These are phyloP conservation scores for Saccharomycopsis selenospora DNA, from an alignment of 805 yeast genomes.

Conservation along the genomic window DNA sequence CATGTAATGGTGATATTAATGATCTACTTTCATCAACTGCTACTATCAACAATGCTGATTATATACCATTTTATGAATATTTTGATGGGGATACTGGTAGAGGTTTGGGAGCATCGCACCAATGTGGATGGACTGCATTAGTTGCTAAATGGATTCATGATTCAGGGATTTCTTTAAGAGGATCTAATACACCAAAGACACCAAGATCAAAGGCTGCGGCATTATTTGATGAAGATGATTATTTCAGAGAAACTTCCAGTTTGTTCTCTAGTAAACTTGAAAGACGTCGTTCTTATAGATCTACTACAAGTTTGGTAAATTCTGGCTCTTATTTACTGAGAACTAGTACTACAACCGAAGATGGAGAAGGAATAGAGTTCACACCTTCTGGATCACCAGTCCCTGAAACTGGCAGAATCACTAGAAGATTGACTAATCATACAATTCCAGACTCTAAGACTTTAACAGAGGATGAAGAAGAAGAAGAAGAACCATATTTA, in stretches of 20 bases:
- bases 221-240: constrained; percentile 21
- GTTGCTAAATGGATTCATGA: constrained; percentile 90
- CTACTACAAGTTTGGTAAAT: constrained; percentile 60
- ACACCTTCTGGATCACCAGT: constrained; percentile 22
- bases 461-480: constrained; percentile 6
- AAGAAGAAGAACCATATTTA: not conserved
- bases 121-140: constrained; percentile 93
- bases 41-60: constrained; percentile 71
- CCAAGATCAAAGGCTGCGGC: constrained; percentile 20
- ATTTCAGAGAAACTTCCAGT: constrained; percentile 28
- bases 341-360: constrained; percentile 48
- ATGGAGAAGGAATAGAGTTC: too few species aligned
- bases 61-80: constrained; percentile 68
- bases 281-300: constrained; percentile 70
- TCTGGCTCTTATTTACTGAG: constrained; percentile 43
- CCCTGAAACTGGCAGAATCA: constrained; percentile 16
- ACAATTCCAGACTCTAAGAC: not conserved
- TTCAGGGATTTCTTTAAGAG: constrained; percentile 61
- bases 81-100: constrained; percentile 94
- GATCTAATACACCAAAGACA: constrained; percentile 22
- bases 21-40: constrained; percentile 14
- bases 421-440: constrained; percentile 12
- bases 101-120: constrained; percentile 90
- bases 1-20: constrained; percentile 68
- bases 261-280: constrained; percentile 48